Evolutionary conservation across 495 filamentous ascomycete genomes (phyloP), one percentile per base, ranked within the genome.

Genomic region (Neurospora sp.): DNA sequence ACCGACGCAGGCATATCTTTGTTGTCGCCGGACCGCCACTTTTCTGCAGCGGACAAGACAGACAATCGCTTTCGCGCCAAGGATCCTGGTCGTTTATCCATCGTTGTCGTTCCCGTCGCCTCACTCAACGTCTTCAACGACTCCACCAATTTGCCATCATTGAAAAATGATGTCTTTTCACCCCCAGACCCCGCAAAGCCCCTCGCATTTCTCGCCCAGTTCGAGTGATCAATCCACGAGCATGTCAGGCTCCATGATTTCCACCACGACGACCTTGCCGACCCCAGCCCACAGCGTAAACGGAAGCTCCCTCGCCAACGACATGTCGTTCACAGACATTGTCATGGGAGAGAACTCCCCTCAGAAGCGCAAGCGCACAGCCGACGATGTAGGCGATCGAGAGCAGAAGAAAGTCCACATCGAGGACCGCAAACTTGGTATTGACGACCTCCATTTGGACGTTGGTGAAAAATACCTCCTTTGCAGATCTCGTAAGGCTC

Each of bases 401-500:
- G 82, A 82, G 68, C 83, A 85, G 79, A 88, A 88, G 82, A 88
- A 88, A 79, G 81, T 84, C 76, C 83, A 87, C 75, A 79, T 85
- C 81, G 85, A 88, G 78, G 79, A 82, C 78, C 82, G 84, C 81
- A 85, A 80, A 81, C 78, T 83, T 77, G 83, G 81, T 84, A 87
- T 87, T 80, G 81, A 86, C 75, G 83, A 85, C 80, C 83, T 88
- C 70, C 86, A 88, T 77, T 73, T 84, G 75, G 84, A 88, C 81
- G 86, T 88, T 71, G 87, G 86, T 78, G 78, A 83, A 74, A 87
- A 87, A 82, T 88, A 88, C 81, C 83, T 87, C 72, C 82, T 88
- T 82, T 87, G 85, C 84, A 87, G 82, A 84, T 86, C 84, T 86
- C 85, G 87, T 88, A 88, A 88, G 87, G 78, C 84, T 85, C 84